phyloP scores from a whole-genome alignment of 768 basidiomycete genomes.

The Mycena haematopus region DNA sequence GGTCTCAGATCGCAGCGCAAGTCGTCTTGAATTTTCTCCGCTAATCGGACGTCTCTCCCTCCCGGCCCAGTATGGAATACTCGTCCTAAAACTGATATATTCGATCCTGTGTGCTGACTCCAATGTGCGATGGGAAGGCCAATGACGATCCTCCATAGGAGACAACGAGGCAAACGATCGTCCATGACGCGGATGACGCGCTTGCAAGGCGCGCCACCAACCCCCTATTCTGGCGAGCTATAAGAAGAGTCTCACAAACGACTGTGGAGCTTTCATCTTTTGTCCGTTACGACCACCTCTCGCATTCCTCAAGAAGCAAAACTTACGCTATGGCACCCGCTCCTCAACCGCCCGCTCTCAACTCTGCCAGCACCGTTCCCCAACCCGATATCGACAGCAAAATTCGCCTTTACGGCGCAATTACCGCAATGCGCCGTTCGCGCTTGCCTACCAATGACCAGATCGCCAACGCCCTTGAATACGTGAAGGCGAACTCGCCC shows the following conservation, averaged over 20 bases:
- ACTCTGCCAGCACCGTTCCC: background rate
- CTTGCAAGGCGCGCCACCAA: background rate
- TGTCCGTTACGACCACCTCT: background rate
- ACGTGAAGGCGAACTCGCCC: conserved; percentile 64
- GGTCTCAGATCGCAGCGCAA: background rate
- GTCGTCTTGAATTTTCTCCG: background rate
- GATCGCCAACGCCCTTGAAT: conserved; percentile 74
- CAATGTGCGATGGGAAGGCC: too few relatives aligned
- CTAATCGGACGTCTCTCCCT: too few relatives aligned
- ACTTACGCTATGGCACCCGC: background rate
- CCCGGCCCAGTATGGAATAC: too few relatives aligned
- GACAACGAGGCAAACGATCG: background rate
- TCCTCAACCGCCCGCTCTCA: background rate
- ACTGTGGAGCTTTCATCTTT: background rate
- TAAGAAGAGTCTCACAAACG: background rate
- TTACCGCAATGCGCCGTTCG: conserved; percentile 82
- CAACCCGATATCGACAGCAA: conserved; percentile 33
- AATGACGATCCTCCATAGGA: background rate
- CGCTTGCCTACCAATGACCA: conserved; percentile 83
- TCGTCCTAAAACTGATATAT: background rate
- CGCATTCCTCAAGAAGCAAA: background rate
- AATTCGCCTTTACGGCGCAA: conserved; percentile 80
- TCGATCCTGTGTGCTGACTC: background rate
- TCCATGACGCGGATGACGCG: background rate
- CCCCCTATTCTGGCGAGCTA: background rate